Base-by-base conservation (phyloP, 2,329 filamentous ascomycete species). In the Gnomoniopsis sp. region DNA sequence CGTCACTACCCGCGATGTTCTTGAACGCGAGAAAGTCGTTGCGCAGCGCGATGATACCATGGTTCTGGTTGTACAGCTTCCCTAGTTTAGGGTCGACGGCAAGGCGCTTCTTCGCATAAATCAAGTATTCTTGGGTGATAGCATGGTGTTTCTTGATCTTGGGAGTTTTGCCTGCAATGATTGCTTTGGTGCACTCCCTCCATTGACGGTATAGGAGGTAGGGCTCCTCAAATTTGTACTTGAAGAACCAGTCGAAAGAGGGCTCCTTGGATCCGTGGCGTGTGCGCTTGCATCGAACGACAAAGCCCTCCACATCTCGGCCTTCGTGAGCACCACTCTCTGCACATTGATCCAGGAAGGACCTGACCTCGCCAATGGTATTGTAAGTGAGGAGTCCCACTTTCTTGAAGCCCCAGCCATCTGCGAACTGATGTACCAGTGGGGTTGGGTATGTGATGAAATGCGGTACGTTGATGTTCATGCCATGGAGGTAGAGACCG, bases 131-230 rank as follows among this genome's bases (percentile, higher is more conserved):
- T 69, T 96, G 88, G 0, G 95, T 99, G 65, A 99, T 95, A 65
- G 88, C 84, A 65, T 85, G 77, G 72, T 99, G 95, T 74, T 98
- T 98, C 77, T 86, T 93, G 77, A 84, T 89, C 64, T 82, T 89
- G 12, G 93, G 91, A 43, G 84, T 75, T 66, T 85, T 89, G 15
- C 89, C 89, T 1, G 81, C 69, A 65, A 99, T 97, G 58, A 98
- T 75, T 6, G 90, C 84, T 72, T 96, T 98, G 46, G 95, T 99
- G 71, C 90, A 96, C 76, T 99, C 95, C 62, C 95, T 88, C 95
- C 95, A 99, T 76, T 99, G 95, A 23, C 95, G 87, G 75, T 98
- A 99, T 91, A 99, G 96, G 61, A 99, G 78, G 71, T 99, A 99
- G 0, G 95, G 95, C 75, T 99, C 95, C 70, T 99, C 95, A 61